Conservation (phyloP, 306 rosid species). For the Vicia faba region DNA sequence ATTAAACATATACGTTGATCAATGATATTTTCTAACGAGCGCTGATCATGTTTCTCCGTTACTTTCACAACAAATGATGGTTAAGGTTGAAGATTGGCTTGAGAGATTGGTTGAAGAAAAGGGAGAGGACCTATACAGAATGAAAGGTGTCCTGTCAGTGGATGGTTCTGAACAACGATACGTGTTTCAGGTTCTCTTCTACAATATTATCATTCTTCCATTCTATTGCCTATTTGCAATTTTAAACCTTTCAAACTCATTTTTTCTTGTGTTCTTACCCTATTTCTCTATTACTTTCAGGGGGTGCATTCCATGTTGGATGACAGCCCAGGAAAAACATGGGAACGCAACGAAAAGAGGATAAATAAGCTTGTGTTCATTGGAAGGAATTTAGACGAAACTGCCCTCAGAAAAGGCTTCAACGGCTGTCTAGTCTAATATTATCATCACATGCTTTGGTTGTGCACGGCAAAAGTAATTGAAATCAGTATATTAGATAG, state of each 20-base stretch:
- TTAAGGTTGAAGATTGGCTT: conserved; percentile 88
- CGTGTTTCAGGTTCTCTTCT: conserved; percentile 71
- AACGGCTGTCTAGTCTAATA: conserved; percentile 66
- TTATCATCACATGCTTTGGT: conserved; percentile 27
- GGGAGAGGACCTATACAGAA: conserved; percentile 92
- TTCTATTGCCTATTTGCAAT: conserved; percentile 9
- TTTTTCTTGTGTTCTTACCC: background rate
- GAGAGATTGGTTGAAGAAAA: conserved; percentile 85
- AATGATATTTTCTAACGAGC: background rate
- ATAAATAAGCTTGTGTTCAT: conserved; percentile 85
- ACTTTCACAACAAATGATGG: conserved; percentile 28
- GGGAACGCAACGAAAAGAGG: conserved; percentile 80
- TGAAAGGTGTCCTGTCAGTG: conserved; percentile 85
- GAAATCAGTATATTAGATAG: background rate
- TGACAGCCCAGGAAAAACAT: conserved; percentile 74
- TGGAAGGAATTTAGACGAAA: conserved; percentile 86
- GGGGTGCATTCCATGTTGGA: conserved; percentile 92
- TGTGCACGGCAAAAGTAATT: background rate
- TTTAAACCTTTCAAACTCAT: background rate
- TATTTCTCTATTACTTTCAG: conserved; percentile 43
- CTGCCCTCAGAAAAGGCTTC: conserved; percentile 79
- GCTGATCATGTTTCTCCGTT: conserved; percentile 3
- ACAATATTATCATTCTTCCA: conserved; percentile 18
- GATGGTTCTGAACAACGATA: conserved; percentile 72
- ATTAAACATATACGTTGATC: background rate